A percentile compares a stretch with the other conserved stretches of the same genome.
Evolutionary conservation across 371 early-diverging fungal species (phyloP).

Genomic region (Zancudomyces culisetae): DNA sequence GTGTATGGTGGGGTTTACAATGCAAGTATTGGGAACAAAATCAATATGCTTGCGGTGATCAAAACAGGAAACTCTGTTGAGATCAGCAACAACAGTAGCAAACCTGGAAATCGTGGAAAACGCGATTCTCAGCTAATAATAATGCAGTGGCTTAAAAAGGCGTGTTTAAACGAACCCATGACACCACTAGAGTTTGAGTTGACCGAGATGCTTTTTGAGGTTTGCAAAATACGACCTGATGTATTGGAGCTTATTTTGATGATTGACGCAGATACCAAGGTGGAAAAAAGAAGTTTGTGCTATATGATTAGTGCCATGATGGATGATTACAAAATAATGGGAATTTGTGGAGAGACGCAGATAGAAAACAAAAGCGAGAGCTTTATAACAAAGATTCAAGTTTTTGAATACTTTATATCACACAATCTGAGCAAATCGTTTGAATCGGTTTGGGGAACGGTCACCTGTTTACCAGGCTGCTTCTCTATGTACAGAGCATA

Average conservation of each 20-base stretch:
- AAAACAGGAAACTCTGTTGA: conserved; percentile 59
- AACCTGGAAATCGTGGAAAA: conserved; percentile 81
- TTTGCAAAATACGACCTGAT: conserved; percentile 55
- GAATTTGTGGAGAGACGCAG: conserved; percentile 68
- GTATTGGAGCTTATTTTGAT: conserved; percentile 61
- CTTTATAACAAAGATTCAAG: conserved; percentile 84
- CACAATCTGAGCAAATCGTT: conserved; percentile 87
- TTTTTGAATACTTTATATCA: conserved; percentile 89
- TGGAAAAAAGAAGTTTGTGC: conserved; percentile 45
- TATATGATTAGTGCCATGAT: conserved; percentile 52
- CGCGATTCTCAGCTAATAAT: conserved; percentile 83
- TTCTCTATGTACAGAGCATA: conserved; percentile 78
- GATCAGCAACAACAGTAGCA: conserved; percentile 37
- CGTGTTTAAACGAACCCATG: conserved; percentile 59
- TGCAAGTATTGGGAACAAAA: conserved; percentile 35
- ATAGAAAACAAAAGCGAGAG: conserved; percentile 63
- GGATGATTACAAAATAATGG: conserved; percentile 58
- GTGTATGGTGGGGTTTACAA: conserved; percentile 74
- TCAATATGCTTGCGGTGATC: conserved; percentile 55
- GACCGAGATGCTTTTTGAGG: conserved; percentile 41
- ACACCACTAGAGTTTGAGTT: conserved; percentile 71
- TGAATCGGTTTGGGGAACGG: conserved; percentile 90
- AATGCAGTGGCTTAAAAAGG: conserved; percentile 72
- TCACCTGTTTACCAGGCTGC: conserved; percentile 90
- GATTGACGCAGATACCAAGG: conserved; percentile 82